A percentile compares a stretch with the other conserved stretches of the same genome.
Conservation (phyloP, 2,329 filamentous ascomycete species). For the Pseudogymnoascus sp. region DNA sequence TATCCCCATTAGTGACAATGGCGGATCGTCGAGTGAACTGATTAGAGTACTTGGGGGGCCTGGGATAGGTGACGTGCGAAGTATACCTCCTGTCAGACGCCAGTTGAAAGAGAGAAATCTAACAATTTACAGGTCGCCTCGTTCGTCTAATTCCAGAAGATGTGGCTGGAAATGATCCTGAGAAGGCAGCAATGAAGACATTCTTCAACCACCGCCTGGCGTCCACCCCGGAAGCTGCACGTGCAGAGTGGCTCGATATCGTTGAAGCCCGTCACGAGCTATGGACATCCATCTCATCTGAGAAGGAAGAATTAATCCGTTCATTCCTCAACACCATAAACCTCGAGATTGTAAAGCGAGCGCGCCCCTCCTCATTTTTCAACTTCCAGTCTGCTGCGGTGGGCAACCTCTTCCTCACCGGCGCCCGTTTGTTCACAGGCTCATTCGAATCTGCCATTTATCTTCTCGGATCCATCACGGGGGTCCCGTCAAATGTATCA, state of each 20-base stretch:
- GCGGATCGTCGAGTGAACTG: slow-evolving; percentile 85
- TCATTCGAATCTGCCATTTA: slow-evolving; percentile 92
- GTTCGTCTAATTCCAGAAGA: slow-evolving; percentile 79
- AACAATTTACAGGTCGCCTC: slow-evolving; percentile 56
- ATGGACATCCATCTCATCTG: slow-evolving; percentile 64
- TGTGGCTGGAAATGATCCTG: slow-evolving; percentile 42
- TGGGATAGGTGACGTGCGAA: slow-evolving; percentile 71
- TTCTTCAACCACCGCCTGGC: slow-evolving; percentile 86
- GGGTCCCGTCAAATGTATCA: slow-evolving; percentile 66
- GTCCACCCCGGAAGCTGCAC: slow-evolving; percentile 51
- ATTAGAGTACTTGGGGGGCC: slow-evolving; percentile 93
- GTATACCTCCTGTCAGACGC: slow-evolving; percentile 33
- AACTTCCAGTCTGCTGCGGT: slow-evolving; percentile 71
- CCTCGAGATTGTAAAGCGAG: slow-evolving; percentile 70
- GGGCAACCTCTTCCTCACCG: slow-evolving; percentile 74
- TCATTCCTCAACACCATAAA: slow-evolving; percentile 71
- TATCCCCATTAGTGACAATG: slow-evolving; percentile 94
- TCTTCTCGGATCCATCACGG: slow-evolving; percentile 76
- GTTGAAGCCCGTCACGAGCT: slow-evolving; percentile 73
- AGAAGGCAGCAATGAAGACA: slow-evolving; percentile 67
- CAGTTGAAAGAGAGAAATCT: neutral
- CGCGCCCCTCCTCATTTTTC: slow-evolving; percentile 64
- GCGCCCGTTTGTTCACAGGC: slow-evolving; percentile 82
- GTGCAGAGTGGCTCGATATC: slow-evolving; percentile 79
- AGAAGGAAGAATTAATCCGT: slow-evolving; percentile 70